A percentile compares a stretch with the other conserved stretches of the same genome.
Conservation (phyloP, 768 basidiomycete genomes). For the Calvatia gigantea region DNA sequence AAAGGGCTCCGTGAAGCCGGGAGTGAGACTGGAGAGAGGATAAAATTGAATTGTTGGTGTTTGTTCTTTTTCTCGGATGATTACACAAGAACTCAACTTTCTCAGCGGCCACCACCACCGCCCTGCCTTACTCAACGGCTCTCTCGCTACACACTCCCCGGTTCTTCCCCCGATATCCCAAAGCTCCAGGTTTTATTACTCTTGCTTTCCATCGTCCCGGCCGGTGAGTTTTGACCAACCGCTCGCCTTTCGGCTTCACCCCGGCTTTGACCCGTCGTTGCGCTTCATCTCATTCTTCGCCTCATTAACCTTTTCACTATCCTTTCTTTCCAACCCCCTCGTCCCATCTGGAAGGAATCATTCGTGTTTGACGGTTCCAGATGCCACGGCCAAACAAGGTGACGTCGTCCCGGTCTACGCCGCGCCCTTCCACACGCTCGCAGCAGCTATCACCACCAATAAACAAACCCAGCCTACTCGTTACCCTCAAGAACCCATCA, state of each 20-base stretch:
- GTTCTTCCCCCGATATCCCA: not conserved
- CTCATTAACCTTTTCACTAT: not conserved
- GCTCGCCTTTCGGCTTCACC: not conserved
- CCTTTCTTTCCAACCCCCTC: not conserved
- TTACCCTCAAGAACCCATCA: not conserved
- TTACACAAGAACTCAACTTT: conserved; percentile 11
- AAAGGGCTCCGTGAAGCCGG: not conserved
- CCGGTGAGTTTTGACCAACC: not conserved
- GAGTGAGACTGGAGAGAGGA: not conserved
- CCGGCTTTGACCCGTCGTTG: not conserved
- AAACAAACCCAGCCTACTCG: conserved; percentile 5
- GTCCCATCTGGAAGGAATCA: not conserved
- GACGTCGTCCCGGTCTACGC: conserved; percentile 7
- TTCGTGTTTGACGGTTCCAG: not conserved
- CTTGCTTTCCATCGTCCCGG: not conserved
- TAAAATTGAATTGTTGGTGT: conserved; percentile 9
- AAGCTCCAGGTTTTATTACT: not conserved
- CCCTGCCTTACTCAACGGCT: not conserved
- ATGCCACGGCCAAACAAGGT: conserved; percentile 7
- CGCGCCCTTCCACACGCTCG: conserved; percentile 10
- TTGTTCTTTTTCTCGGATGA: conserved; percentile 7
- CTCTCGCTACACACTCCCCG: not conserved
- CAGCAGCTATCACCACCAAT: conserved; percentile 6
- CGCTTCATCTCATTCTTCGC: not conserved
- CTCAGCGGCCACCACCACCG: conserved; percentile 11